A percentile compares a stretch with the other conserved stretches of the same genome.
Conservation (phyloP, 73 alveolate genomes). For the Paramecium caudatum region DNA sequence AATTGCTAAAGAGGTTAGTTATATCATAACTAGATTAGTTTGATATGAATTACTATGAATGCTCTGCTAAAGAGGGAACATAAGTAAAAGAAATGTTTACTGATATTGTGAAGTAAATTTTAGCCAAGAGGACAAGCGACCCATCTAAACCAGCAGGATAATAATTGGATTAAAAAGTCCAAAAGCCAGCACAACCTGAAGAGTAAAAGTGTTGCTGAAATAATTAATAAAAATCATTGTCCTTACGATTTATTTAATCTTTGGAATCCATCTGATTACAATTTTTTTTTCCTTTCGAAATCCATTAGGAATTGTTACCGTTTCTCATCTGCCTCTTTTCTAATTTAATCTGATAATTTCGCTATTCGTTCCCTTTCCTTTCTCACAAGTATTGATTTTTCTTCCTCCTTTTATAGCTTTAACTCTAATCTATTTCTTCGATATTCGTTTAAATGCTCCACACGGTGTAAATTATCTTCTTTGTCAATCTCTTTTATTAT, state of each 20-base stretch:
- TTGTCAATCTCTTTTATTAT: constrained; percentile 50
- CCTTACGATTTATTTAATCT: background rate
- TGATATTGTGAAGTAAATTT: background rate
- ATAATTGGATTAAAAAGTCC: no score
- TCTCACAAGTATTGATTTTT: constrained; percentile 7
- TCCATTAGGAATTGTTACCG: background rate
- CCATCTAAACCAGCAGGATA: background rate
- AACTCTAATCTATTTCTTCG: constrained; percentile 15
- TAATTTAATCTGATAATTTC: background rate
- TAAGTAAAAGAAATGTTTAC: constrained; percentile 40
- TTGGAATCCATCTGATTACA: background rate
- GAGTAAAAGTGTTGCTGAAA: constrained; percentile 37
- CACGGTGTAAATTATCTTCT: background rate
- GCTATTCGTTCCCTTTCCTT: constrained; percentile 34
- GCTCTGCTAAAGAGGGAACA: constrained; percentile 7
- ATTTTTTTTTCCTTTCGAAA: background rate
- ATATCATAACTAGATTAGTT: background rate
- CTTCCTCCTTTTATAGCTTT: constrained; percentile 9
- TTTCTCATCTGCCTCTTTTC: background rate
- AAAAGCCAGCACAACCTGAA: no score
- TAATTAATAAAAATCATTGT: background rate
- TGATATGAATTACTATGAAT: background rate
- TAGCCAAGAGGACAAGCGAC: background rate
- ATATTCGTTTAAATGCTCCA: constrained; percentile 53
- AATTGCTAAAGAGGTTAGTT: constrained; percentile 15